Evolutionary conservation across 2,329 filamentous ascomycete genomes (phyloP).

Genomic region (Sarocladium brachiariae): DNA sequence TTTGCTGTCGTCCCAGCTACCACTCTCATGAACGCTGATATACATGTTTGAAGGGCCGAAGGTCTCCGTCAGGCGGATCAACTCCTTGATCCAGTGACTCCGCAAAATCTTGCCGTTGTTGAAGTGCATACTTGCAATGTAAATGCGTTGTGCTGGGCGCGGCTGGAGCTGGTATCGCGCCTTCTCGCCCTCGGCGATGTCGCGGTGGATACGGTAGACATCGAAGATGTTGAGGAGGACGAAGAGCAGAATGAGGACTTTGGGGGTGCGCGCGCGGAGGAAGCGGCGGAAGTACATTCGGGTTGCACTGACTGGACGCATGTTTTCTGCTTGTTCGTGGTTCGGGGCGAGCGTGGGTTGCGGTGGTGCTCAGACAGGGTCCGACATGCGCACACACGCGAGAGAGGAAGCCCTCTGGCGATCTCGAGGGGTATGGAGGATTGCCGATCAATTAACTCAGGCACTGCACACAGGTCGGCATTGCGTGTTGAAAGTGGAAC

Average conservation of each 20-base stretch:
- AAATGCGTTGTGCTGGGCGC: slow-evolving; percentile 40
- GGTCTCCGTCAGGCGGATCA: slow-evolving; percentile 48
- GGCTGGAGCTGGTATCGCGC: slow-evolving; percentile 14
- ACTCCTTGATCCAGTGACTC: slow-evolving; percentile 54
- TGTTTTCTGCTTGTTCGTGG: slow-evolving; percentile 16
- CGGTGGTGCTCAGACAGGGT: neutral
- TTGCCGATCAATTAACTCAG: neutral
- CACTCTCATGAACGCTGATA: slow-evolving; percentile 61
- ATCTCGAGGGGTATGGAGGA: neutral
- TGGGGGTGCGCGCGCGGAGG: slow-evolving; percentile 27
- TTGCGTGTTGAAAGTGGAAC: neutral
- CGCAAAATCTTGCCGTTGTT: slow-evolving; percentile 56
- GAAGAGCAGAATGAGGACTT: slow-evolving; percentile 27
- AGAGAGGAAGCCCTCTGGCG: neutral
- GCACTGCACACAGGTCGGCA: neutral
- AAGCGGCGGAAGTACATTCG: slow-evolving; percentile 30
- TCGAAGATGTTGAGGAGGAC: slow-evolving; percentile 32
- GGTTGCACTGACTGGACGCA: slow-evolving; percentile 19
- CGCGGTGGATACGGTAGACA: slow-evolving; percentile 29
- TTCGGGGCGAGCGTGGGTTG: neutral
- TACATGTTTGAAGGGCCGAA: slow-evolving; percentile 60
- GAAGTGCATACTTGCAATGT: slow-evolving; percentile 64
- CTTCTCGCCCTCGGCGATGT: slow-evolving; percentile 22
- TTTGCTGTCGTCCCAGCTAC: slow-evolving; percentile 64
- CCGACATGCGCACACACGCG: neutral